Percentiles rank a stretch among this genome's conserved stretches.
Conservation (phyloP, 2,329 filamentous ascomycete genomes). For the Fusarium sp. region DNA sequence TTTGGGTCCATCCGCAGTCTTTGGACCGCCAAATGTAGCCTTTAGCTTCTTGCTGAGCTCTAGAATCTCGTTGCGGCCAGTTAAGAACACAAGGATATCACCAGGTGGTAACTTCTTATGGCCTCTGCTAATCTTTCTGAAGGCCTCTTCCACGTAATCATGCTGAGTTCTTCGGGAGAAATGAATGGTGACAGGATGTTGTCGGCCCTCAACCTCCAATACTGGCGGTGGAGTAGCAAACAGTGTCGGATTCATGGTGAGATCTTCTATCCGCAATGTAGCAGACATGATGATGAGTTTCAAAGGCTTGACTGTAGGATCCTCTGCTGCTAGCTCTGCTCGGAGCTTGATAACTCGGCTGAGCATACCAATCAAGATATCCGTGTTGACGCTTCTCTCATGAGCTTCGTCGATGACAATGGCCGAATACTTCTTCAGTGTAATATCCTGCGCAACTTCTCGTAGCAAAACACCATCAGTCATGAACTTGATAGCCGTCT, state of each 20-base stretch:
- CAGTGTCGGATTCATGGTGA: slow-evolving; percentile 83
- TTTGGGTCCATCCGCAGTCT: slow-evolving; percentile 67
- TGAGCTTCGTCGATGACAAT: slow-evolving; percentile 97
- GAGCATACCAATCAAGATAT: slow-evolving; percentile 97
- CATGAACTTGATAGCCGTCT: slow-evolving; percentile 98
- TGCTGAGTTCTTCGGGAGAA: slow-evolving; percentile 84
- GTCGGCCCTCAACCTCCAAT: slow-evolving; percentile 88
- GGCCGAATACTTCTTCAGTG: slow-evolving; percentile 88
- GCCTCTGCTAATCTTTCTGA: slow-evolving; percentile 84
- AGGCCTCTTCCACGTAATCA: slow-evolving; percentile 92
- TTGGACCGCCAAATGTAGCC: slow-evolving; percentile 69
- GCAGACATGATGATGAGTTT: slow-evolving; percentile 99
- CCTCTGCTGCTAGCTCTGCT: slow-evolving; percentile 76
- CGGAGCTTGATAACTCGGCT: slow-evolving; percentile 90
- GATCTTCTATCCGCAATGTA: slow-evolving; percentile 88
- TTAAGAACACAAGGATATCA: slow-evolving; percentile 92
- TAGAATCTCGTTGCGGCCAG: slow-evolving; percentile 90
- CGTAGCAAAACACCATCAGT: slow-evolving; percentile 95
- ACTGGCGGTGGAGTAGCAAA: slow-evolving; percentile 85
- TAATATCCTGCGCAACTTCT: slow-evolving; percentile 90
- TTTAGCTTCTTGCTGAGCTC: slow-evolving; percentile 84
- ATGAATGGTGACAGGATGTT: slow-evolving; percentile 89
- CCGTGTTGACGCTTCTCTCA: slow-evolving; percentile 96
- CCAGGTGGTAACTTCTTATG: slow-evolving; percentile 91
- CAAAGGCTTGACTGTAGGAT: slow-evolving; percentile 77